phyloP scores from a whole-genome alignment of 805 yeast species.

The Cephaloascus fragrans region DNA sequence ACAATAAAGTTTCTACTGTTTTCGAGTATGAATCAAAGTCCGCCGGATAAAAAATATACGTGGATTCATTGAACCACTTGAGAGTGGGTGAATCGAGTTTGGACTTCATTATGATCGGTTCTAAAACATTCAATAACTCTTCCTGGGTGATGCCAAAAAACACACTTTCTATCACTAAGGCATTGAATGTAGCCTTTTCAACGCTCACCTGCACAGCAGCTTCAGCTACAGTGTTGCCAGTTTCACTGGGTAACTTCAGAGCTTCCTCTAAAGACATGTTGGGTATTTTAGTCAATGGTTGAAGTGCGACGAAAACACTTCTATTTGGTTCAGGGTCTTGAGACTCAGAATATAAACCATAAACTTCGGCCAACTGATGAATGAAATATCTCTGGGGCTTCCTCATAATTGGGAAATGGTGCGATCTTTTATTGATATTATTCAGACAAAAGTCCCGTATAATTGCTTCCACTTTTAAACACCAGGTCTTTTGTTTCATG shows the following conservation, averaged over 20 bases:
- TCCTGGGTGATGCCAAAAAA: slow-evolving; percentile 42
- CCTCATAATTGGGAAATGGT: slow-evolving; percentile 69
- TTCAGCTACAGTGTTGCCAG: slow-evolving; percentile 12
- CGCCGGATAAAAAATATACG: slow-evolving; percentile 29
- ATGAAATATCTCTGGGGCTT: slow-evolving; percentile 60
- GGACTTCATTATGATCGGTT: slow-evolving; percentile 12
- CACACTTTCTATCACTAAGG: slow-evolving; percentile 42
- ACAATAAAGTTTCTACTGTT: slow-evolving; percentile 33
- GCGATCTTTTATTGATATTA: slow-evolving; percentile 19
- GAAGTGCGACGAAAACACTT: slow-evolving; percentile 50
- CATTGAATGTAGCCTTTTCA: slow-evolving; percentile 37
- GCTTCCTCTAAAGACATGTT: slow-evolving; percentile 35
- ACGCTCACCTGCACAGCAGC: slow-evolving; percentile 12
- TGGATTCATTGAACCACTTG: slow-evolving; percentile 30
- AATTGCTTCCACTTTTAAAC: slow-evolving; percentile 48
- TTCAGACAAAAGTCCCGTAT: slow-evolving; percentile 39
- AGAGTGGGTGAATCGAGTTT: slow-evolving; percentile 16
- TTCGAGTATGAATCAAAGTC: slow-evolving; percentile 20
- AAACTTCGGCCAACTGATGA: slow-evolving; percentile 56
- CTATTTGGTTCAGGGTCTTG: slow-evolving; percentile 79
- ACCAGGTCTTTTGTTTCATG: slow-evolving; percentile 56
- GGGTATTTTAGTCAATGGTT: slow-evolving; percentile 28
- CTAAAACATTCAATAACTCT: slow-evolving; percentile 25
- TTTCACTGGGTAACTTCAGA: slow-evolving; percentile 7
- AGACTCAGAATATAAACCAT: slow-evolving; percentile 52